These are phyloP conservation scores for Ustilago crameri DNA, from an alignment of 1,284 basidiomycete genomes.

Conservation along the genomic window DNA sequence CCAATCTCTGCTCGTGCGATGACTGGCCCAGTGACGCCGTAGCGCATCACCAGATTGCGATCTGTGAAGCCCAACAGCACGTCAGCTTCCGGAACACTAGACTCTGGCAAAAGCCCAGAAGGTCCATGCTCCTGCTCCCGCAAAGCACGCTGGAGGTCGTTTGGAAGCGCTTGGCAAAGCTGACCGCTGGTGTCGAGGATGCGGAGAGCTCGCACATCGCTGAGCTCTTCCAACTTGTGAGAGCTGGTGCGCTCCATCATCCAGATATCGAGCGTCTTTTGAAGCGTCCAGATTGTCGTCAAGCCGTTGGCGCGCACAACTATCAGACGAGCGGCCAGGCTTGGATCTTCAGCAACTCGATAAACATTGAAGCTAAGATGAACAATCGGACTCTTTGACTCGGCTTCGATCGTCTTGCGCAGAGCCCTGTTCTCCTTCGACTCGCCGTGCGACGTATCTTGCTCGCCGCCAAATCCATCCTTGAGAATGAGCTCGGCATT, in stretches of 20 bases:
- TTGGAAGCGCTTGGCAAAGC: conserved; percentile 30
- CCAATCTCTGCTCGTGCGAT: conserved; percentile 48
- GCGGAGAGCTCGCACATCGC: conserved; percentile 14
- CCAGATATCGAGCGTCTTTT: conserved; percentile 56
- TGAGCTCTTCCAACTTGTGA: conserved; percentile 48
- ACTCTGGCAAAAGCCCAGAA: conserved; percentile 4
- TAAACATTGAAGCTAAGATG: conserved; percentile 54
- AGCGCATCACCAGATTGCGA: conserved; percentile 26
- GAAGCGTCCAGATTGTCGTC: conserved; percentile 60
- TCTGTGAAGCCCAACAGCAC: conserved; percentile 42
- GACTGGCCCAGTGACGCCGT: conserved; percentile 53
- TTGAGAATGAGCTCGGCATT: conserved; percentile 57
- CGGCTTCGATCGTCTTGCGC: conserved; percentile 50
- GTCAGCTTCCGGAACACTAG: conserved; percentile 27
- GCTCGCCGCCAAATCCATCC: conserved; percentile 55
- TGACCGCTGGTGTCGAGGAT: conserved; percentile 54
- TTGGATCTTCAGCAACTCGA: conserved; percentile 48
- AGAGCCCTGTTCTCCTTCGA: conserved; percentile 21
- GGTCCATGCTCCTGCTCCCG: conserved; percentile 46
- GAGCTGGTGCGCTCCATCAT: conserved; percentile 41
- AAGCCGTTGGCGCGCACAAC: conserved; percentile 53
- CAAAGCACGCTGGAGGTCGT: conserved; percentile 50
- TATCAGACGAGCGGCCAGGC: conserved; percentile 56
- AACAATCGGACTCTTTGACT: conserved; percentile 50
- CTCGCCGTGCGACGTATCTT: conserved; percentile 11